These are phyloP conservation scores for Arabidopsis suecica DNA, from an alignment of 345 rosid genomes.

Conservation along the genomic window DNA sequence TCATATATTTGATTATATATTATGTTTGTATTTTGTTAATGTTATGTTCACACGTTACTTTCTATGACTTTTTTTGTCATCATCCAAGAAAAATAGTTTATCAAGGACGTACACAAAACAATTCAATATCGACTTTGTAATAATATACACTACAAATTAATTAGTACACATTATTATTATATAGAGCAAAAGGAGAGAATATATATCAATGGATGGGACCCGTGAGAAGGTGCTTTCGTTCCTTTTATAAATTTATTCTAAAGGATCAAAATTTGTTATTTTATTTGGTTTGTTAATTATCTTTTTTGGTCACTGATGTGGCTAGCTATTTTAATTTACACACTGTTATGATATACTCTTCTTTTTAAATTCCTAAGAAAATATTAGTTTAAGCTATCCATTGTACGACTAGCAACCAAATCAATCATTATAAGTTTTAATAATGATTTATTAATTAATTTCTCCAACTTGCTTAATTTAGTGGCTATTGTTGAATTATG, in stretches of 20 bases:
- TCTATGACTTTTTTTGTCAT: slow-evolving; percentile 36
- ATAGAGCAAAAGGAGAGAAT: slow-evolving; percentile 36
- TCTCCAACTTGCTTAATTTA: slow-evolving; percentile 47
- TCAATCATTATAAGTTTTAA: slow-evolving; percentile 47
- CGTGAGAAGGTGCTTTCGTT: slow-evolving; percentile 40
- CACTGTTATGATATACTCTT: slow-evolving; percentile 42
- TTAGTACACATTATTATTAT: slow-evolving; percentile 20
- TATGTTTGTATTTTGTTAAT: slow-evolving; percentile 25
- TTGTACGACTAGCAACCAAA: slow-evolving; percentile 48
- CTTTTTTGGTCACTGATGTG: slow-evolving; percentile 38
- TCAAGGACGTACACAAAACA: slow-evolving; percentile 28
- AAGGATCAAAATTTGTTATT: slow-evolving; percentile 16
- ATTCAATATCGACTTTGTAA: slow-evolving; percentile 36
- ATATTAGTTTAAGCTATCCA: slow-evolving; percentile 43
- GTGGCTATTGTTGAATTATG: slow-evolving; percentile 48
- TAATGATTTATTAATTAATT: slow-evolving; percentile 26
- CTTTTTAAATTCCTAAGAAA: slow-evolving; percentile 28
- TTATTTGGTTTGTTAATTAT: slow-evolving; percentile 35
- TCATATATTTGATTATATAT: slow-evolving; percentile 19
- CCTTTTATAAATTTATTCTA: slow-evolving; percentile 8
- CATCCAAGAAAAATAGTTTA: slow-evolving; percentile 32
- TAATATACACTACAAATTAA: slow-evolving; percentile 28
- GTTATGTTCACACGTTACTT: slow-evolving; percentile 45
- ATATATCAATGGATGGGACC: slow-evolving; percentile 44
- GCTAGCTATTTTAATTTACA: slow-evolving; percentile 39